These are phyloP conservation scores for Trichoderma virens DNA, from an alignment of 495 filamentous ascomycete genomes.

Conservation along the genomic window DNA sequence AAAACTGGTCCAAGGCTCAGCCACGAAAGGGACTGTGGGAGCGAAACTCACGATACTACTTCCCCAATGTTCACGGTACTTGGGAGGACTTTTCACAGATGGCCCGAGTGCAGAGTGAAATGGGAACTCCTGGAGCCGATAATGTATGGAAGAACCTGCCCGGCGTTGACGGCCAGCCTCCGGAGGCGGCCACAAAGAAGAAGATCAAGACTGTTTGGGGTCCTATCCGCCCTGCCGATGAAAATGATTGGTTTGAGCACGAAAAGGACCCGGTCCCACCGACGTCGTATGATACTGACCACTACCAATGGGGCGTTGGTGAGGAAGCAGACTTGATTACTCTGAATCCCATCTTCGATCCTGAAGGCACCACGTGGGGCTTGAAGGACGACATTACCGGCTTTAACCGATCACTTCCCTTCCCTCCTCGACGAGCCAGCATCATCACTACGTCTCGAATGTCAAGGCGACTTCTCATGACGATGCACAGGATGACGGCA, in stretches of 20 bases:
- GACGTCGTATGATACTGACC: slow-evolving; percentile 64
- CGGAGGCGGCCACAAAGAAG: slow-evolving; percentile 38
- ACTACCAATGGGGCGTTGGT: slow-evolving; percentile 79
- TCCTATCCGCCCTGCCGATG: slow-evolving; percentile 57
- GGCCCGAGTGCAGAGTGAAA: slow-evolving; percentile 83
- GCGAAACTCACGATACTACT: slow-evolving; percentile 82
- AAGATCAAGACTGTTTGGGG: slow-evolving; percentile 77
- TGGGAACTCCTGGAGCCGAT: slow-evolving; percentile 64
- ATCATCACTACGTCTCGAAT: slow-evolving; percentile 83
- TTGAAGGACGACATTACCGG: slow-evolving; percentile 84
- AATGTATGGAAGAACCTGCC: slow-evolving; percentile 56
- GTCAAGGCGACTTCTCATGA: slow-evolving; percentile 68
- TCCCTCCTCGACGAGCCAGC: slow-evolving; percentile 74
- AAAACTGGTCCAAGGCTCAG: slow-evolving; percentile 69
- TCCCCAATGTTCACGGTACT: slow-evolving; percentile 76
- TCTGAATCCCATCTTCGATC: slow-evolving; percentile 90
- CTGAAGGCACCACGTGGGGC: slow-evolving; percentile 79
- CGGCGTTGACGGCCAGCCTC: slow-evolving; percentile 23
- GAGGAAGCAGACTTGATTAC: slow-evolving; percentile 93
- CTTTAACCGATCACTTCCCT: slow-evolving; percentile 57
- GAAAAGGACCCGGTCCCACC: slow-evolving; percentile 66
- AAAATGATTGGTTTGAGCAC: slow-evolving; percentile 58
- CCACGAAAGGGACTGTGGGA: slow-evolving; percentile 93
- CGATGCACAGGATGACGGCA: slow-evolving; percentile 85
- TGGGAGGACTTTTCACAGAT: slow-evolving; percentile 93